Evolutionary conservation across 495 filamentous ascomycete genomes (phyloP).

Genomic region (Penicillium ucsense): DNA sequence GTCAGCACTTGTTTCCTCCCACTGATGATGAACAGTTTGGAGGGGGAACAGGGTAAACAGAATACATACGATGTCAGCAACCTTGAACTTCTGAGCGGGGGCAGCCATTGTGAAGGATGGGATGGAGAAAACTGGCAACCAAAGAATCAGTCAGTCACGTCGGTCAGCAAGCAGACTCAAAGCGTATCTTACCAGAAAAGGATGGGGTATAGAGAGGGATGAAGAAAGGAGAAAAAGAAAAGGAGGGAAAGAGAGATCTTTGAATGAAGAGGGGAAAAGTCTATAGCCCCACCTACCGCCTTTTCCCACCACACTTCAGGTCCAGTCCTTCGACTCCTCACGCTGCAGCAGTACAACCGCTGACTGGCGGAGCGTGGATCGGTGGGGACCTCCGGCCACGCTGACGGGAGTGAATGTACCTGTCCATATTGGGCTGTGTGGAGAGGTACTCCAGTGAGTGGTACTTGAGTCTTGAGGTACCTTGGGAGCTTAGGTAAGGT

Average conservation of each 20-base stretch:
- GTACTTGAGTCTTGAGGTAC: too few species aligned
- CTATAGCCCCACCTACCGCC: constrained; percentile 6
- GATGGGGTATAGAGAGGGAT: constrained; percentile 2
- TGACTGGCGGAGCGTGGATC: too few species aligned
- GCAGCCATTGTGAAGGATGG: constrained; percentile 40
- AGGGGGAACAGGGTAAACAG: background rate
- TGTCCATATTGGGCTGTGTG: too few species aligned
- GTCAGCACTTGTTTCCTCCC: too few species aligned
- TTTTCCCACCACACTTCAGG: background rate
- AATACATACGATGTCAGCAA: constrained; percentile 77
- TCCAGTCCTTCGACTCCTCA: too few species aligned
- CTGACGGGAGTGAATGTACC: too few species aligned
- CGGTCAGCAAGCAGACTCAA: too few species aligned
- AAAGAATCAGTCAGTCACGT: constrained; percentile 1
- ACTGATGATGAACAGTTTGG: background rate
- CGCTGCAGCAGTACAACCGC: too few species aligned
- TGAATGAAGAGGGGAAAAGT: constrained; percentile 12
- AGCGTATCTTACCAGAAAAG: constrained; percentile 1
- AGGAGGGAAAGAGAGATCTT: constrained; percentile 11
- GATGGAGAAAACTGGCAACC: constrained; percentile 5
- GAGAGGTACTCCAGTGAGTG: too few species aligned
- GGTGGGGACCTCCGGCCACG: too few species aligned
- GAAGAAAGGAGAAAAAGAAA: constrained; percentile 7
- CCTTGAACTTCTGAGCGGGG: constrained; percentile 91
- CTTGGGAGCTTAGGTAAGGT: too few species aligned